phyloP scores from a whole-genome alignment of 805 yeast genomes.

The Ogataea allantospora region DNA sequence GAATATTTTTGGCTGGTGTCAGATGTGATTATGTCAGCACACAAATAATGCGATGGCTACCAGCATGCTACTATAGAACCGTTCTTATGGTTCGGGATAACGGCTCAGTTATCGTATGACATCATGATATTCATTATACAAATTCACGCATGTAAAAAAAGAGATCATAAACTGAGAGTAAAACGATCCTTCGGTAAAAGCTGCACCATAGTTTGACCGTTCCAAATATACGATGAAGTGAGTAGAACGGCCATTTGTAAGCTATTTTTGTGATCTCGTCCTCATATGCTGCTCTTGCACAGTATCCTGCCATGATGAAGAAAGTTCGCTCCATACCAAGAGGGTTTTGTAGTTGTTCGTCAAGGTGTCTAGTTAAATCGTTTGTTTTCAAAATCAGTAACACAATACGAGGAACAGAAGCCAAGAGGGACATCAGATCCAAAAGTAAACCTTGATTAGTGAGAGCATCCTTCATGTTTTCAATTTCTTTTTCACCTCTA shows the following conservation, averaged over 20 bases:
- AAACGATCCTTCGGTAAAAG: constrained; percentile 32
- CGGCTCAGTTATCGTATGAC: too few species aligned
- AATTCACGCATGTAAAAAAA: constrained; percentile 17
- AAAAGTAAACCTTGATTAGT: constrained; percentile 62
- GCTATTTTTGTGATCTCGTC: constrained; percentile 41
- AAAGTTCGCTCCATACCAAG: constrained; percentile 87
- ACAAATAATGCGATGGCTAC: neutral
- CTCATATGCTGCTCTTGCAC: constrained; percentile 75
- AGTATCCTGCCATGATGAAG: constrained; percentile 83
- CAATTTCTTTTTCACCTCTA: constrained; percentile 63
- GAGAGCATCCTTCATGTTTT: constrained; percentile 62
- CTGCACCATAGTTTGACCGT: constrained; percentile 32
- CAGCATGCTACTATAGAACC: too few species aligned
- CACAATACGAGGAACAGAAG: constrained; percentile 81
- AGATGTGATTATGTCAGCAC: neutral
- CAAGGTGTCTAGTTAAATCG: constrained; percentile 86
- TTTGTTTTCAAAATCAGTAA: constrained; percentile 87
- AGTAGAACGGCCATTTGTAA: constrained; percentile 16
- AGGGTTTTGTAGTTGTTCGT: constrained; percentile 78
- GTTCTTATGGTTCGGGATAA: too few species aligned
- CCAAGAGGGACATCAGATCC: constrained; percentile 74
- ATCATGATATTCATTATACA: neutral
- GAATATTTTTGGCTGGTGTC: neutral
- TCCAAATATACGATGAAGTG: constrained; percentile 26
- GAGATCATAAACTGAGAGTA: constrained; percentile 36